phyloP scores from a whole-genome alignment of 306 rosid genomes.

The Lathyrus oleraceus region DNA sequence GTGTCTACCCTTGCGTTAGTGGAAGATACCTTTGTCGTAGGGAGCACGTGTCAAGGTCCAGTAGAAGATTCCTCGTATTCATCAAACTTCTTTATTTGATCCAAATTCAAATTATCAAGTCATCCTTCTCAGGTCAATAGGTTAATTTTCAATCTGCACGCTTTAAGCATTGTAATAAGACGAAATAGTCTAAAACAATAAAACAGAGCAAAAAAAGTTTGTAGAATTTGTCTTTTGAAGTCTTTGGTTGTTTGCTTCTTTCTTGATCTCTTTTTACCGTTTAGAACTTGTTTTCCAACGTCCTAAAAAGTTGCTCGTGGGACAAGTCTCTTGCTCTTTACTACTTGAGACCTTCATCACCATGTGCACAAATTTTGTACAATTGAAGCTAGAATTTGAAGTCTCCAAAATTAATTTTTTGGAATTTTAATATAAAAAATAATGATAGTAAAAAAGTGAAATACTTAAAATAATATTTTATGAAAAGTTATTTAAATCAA shows the following conservation, averaged over 20 bases:
- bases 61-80: not conserved
- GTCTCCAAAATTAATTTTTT: too few species aligned
- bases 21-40: not conserved
- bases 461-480: too few species aligned
- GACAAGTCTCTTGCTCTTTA: not conserved
- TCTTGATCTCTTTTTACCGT: not conserved
- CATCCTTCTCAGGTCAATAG: too few species aligned
- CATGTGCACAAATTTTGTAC: not conserved
- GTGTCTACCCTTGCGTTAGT: not conserved
- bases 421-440: too few species aligned
- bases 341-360: not conserved
- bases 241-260: not conserved
- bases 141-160: too few species aligned
- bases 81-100: too few species aligned
- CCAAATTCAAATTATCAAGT: too few species aligned
- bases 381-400: too few species aligned
- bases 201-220: not conserved
- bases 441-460: too few species aligned
- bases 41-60: constrained; percentile 21
- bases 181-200: too few species aligned
- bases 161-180: too few species aligned
- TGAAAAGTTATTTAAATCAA: too few species aligned
- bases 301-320: constrained; percentile 1
- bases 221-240: constrained; percentile 1
- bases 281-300: not conserved